Base-by-base conservation (phyloP, 805 yeast species). In the Cyberlindnera misumaiensis region DNA sequence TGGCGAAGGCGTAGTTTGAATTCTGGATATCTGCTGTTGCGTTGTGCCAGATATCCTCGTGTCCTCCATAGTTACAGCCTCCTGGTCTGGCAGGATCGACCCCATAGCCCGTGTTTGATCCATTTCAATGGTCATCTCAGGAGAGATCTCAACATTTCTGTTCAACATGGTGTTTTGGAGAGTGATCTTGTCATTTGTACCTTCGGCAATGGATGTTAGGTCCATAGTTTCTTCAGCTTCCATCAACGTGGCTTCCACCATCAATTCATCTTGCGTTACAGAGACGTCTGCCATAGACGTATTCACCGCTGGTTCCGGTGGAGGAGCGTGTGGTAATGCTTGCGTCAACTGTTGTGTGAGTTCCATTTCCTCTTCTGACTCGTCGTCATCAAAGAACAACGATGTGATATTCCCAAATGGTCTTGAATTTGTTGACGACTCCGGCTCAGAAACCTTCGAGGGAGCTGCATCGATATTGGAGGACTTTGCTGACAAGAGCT, bases 401-500 rank as follows among this genome's bases (percentile, higher is more conserved):
- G 47, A 43, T 16, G 30, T 48, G n/a, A 54, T 52, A 2, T 55
- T 46, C 1, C 58, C 58, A 42, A 54, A 54, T 3, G 48, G 56
- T 32, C 55, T 43, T 15, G 24, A 30, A 10, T 13, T 13, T 9
- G 29, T 12, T 27, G 29, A 27, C 8, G 16, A 9, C 30, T n/a
- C 4, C n/a, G 29, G 29, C 11, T n/a, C 30, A 12, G 30, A 13
- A 8, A 13, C 11, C 27, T 9, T 11, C 11, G 11, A 24, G 27
- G 3, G 9, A 7, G n/a, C n/a, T n/a, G n/a, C n/a, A n/a, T n/a
- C n/a, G n/a, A 7, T 27, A 14, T 12, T 28, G 30, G 17, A 13
- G 5, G 15, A 12, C n/a, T 30, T 16, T 11, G 11, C 29, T 20
- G 24, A 20, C 8, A 20, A 20, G 8, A 8, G 24, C 8, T 20